Evolutionary conservation across 176 grass and related monocot species (phyloP), one percentile per base, ranked within the genome.

Genomic region (Cenchrus fungigraminus): DNA sequence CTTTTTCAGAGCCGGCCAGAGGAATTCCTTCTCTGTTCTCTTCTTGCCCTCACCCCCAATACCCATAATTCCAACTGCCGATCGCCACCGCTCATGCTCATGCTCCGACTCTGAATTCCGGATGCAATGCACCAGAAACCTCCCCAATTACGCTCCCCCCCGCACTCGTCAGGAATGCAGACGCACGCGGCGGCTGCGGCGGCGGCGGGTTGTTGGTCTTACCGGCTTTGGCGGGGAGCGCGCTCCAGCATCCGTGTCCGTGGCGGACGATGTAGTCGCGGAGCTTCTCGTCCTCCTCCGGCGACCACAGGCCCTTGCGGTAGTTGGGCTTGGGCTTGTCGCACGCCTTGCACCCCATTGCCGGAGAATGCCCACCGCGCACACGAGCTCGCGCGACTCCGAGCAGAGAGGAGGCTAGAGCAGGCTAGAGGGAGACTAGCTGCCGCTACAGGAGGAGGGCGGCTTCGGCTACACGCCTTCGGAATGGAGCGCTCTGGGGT

Each of bases 221-320:
- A 94, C 92, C 92, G 74, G 90, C 89, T 83, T 87, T 92, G 0
- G 67, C 74, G 12, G 92, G 84, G 19, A 94, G 76, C 13, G 87
- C 78, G 88, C 90, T 94, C 92, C 92, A 94, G 89, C 90, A 91
- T 80, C 90, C 87, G 25, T 94, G 89, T 59, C 90, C 90, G 45
- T 91, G 62, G 19, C 61, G 76, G n/a, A 91, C 43, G 76, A 94
- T 89, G 92, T 85, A 92, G 71, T 87, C 87, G 71, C 89, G 87
- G 61, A 94, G 86, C 83, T 82, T 94, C 71, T 92, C 34, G 78
- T 94, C 90, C 66, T 94, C 92, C 73, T 94, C 92, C 57, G 92
- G 92, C 45, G 92, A 94, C 92, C 92, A 94, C 76, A 94, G 88
- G 77, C 92, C 92, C 84, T 94, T 94, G 53, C 92, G 82, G 90